These are phyloP conservation scores for Pythium vanterpoolii DNA, from an alignment of 352 stramenopile genomes.

Conservation along the genomic window DNA sequence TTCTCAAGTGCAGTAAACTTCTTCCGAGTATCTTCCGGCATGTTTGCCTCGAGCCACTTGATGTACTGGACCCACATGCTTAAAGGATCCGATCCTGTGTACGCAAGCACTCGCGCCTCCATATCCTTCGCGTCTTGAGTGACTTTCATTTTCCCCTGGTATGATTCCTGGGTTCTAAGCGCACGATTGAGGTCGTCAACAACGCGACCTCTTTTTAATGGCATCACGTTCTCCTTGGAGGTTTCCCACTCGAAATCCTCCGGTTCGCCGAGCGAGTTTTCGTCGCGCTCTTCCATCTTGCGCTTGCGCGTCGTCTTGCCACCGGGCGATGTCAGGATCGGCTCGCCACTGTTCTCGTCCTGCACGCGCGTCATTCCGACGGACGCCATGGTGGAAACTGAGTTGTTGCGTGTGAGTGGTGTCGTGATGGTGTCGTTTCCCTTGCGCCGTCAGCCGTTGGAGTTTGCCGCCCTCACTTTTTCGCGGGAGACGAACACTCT, in stretches of 20 bases:
- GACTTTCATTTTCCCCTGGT: conserved; percentile 54
- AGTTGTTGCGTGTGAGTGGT: background rate
- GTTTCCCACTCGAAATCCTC: conserved; percentile 78
- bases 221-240: conserved; percentile 88
- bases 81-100: conserved; percentile 65
- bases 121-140: conserved; percentile 51
- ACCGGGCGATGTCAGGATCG: conserved; percentile 14
- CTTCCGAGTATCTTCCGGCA: conserved; percentile 81
- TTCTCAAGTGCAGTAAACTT: conserved; percentile 75
- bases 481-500: conserved; percentile 19
- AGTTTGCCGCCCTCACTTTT: conserved; percentile 12
- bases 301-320: conserved; percentile 27
- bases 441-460: background rate
- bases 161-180: conserved; percentile 57
- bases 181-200: conserved; percentile 76
- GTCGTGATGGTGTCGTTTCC: background rate
- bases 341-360: conserved; percentile 24
- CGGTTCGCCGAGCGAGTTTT: conserved; percentile 19
- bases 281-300: conserved; percentile 33
- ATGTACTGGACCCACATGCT: conserved; percentile 70
- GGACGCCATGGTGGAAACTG: conserved; percentile 12
- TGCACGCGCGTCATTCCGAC: conserved; percentile 10
- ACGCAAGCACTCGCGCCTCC: conserved; percentile 43
- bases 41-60: conserved; percentile 75
- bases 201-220: conserved; percentile 74